Conservation (phyloP, 208 protist species). For the Trichomonas tenax region DNA sequence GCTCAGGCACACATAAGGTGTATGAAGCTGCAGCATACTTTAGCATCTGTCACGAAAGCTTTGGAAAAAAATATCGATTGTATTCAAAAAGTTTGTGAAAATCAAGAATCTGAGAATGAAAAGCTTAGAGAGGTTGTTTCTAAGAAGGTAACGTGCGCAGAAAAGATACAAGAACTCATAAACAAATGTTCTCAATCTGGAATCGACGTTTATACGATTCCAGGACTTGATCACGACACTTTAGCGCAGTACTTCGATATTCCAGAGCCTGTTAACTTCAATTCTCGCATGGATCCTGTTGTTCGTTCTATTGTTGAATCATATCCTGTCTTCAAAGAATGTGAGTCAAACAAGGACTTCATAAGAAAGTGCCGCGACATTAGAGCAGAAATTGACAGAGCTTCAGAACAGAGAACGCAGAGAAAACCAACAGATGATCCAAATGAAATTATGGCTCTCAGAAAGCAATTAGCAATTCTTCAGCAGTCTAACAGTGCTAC, state of each 20-base stretch:
- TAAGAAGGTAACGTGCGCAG: neutral
- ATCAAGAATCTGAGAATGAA: neutral
- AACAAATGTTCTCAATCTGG: neutral
- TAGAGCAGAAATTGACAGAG: neutral
- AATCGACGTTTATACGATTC: neutral
- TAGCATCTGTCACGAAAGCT: neutral
- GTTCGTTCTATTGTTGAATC: neutral
- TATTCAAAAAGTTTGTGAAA: neutral
- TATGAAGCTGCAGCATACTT: neutral
- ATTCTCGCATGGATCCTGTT: neutral
- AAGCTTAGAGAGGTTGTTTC: neutral
- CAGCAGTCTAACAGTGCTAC: neutral
- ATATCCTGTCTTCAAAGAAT: neutral
- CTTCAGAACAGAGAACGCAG: neutral
- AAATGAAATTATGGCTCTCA: neutral
- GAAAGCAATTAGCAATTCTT: neutral
- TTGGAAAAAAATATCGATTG: neutral
- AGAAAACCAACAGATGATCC: neutral
- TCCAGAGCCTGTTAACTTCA: neutral
- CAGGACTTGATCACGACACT: neutral
- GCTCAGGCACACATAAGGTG: neutral
- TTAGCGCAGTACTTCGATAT: neutral
- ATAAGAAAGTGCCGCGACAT: neutral
- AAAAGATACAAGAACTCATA: neutral
- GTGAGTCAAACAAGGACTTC: neutral